These are phyloP conservation scores for Gyromitra esculenta DNA, from an alignment of 2,329 filamentous ascomycete genomes.

Conservation along the genomic window DNA sequence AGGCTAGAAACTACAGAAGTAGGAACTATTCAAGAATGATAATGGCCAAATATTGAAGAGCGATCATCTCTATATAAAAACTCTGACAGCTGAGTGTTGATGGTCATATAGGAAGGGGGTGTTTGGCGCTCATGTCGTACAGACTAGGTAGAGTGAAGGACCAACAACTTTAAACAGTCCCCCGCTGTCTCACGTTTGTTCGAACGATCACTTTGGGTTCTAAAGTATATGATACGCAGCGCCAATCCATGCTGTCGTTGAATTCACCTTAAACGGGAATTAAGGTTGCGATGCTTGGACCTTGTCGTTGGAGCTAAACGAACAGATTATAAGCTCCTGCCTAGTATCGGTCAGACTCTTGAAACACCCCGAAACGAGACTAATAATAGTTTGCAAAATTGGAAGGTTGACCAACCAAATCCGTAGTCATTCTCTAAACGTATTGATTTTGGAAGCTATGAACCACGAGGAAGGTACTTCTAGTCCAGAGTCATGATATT, in stretches of 20 bases:
- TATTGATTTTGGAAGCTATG: background rate
- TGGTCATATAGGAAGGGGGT: slow-evolving; percentile 10
- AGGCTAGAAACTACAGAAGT: background rate
- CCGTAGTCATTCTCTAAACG: background rate
- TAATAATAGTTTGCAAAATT: slow-evolving; percentile 6
- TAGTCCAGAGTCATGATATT: background rate
- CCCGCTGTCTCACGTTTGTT: slow-evolving; percentile 23
- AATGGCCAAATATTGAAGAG: slow-evolving; percentile 10
- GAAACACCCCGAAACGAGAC: slow-evolving; percentile 25
- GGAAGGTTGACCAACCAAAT: slow-evolving; percentile 1
- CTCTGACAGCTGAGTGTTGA: background rate
- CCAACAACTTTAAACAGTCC: slow-evolving; percentile 19
- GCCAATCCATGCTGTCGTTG: slow-evolving; percentile 15
- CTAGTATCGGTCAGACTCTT: background rate
- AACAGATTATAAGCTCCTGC: slow-evolving; percentile 3
- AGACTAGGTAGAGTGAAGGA: slow-evolving; percentile 3
- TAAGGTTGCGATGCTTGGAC: slow-evolving; percentile 2
- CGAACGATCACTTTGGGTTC: background rate
- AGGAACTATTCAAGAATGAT: background rate
- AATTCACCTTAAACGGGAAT: slow-evolving; percentile 1
- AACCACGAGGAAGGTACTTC: background rate
- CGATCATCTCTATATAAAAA: slow-evolving; percentile 21
- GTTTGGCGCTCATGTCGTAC: background rate
- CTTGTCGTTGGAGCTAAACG: background rate
- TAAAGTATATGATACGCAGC: slow-evolving; percentile 23